These are phyloP conservation scores for Lachnellula arida DNA, from an alignment of 2,329 filamentous ascomycete species.

Conservation along the genomic window DNA sequence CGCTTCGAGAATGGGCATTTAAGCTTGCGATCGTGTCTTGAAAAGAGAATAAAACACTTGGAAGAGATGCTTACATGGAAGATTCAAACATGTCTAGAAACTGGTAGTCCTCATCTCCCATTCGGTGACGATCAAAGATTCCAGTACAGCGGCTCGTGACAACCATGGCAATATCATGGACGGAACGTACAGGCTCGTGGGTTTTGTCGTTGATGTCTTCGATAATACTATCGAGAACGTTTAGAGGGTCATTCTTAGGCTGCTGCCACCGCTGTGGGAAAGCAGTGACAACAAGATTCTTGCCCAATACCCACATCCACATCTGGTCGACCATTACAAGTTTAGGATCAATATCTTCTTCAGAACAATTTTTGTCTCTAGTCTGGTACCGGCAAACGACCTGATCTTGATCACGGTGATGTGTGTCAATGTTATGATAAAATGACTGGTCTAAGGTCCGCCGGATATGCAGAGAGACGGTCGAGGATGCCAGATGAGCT, in stretches of 20 bases:
- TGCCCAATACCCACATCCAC: conserved; percentile 41
- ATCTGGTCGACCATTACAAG: conserved; percentile 42
- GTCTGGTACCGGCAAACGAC: conserved; percentile 27
- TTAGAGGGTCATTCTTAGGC: conserved; percentile 38
- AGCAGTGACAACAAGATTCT: conserved; percentile 21
- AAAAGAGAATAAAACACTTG: too few species aligned
- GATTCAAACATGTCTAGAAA: conserved; percentile 29
- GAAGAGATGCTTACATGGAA: conserved; percentile 8
- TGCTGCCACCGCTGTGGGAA: conserved; percentile 41
- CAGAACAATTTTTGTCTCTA: conserved; percentile 9
- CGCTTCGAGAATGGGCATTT: too few species aligned
- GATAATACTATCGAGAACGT: conserved; percentile 35
- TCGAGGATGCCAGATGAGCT: conserved; percentile 19
- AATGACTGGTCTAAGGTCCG: conserved; percentile 45
- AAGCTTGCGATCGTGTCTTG: too few species aligned
- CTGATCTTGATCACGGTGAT: conserved; percentile 34
- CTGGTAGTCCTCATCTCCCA: conserved; percentile 27
- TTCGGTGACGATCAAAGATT: conserved; percentile 36
- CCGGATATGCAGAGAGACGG: conserved; percentile 39
- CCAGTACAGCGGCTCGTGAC: conserved; percentile 38
- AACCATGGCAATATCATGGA: conserved; percentile 40
- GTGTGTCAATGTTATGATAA: conserved; percentile 39
- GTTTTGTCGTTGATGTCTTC: conserved; percentile 28
- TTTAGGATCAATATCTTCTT: conserved; percentile 16
- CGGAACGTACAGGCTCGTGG: conserved; percentile 34